Percentiles rank a stretch among this genome's conserved stretches.
Evolutionary conservation across 225 moss, liverwort and hornwort genomes (phyloP).

Genomic region (Neckera pumila): DNA sequence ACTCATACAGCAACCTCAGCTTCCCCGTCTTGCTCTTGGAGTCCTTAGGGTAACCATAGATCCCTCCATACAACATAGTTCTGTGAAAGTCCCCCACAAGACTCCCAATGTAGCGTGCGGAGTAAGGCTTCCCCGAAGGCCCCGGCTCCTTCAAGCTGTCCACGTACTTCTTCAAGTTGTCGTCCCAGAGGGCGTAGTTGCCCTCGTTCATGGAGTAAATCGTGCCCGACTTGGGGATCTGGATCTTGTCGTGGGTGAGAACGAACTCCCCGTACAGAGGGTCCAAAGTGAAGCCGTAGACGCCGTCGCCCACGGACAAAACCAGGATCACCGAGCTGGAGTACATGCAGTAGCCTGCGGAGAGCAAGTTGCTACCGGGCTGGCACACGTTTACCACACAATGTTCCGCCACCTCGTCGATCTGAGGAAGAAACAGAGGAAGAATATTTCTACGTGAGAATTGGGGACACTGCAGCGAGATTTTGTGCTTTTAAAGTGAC

Average conservation of each 20-base stretch:
- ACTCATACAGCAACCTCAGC: conserved; percentile 78
- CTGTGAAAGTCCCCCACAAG: conserved; percentile 86
- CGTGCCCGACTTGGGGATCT: conserved; percentile 67
- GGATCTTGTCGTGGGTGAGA: conserved; percentile 56
- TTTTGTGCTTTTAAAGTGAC: neutral
- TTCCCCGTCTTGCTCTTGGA: conserved; percentile 72
- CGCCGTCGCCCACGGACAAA: conserved; percentile 73
- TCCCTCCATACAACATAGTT: conserved; percentile 85
- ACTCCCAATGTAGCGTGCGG: conserved; percentile 85
- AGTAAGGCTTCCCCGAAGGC: conserved; percentile 60
- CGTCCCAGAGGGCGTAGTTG: conserved; percentile 84
- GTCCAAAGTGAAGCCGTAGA: conserved; percentile 84
- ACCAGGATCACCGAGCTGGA: conserved; percentile 88
- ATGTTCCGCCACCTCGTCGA: conserved; percentile 49
- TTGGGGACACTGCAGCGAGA: neutral
- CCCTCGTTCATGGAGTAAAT: conserved; percentile 93
- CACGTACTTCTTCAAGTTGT: conserved; percentile 74
- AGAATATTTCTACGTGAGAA: neutral
- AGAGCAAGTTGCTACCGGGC: conserved; percentile 76
- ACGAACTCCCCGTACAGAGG: conserved; percentile 86
- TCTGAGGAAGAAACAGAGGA: neutral
- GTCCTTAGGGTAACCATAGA: conserved; percentile 79
- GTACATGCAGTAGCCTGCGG: conserved; percentile 96
- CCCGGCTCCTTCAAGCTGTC: conserved; percentile 71
- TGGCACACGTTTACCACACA: conserved; percentile 86